Conservation (phyloP, 2,329 filamentous ascomycete species). For the Microsporum ferrugineum region DNA sequence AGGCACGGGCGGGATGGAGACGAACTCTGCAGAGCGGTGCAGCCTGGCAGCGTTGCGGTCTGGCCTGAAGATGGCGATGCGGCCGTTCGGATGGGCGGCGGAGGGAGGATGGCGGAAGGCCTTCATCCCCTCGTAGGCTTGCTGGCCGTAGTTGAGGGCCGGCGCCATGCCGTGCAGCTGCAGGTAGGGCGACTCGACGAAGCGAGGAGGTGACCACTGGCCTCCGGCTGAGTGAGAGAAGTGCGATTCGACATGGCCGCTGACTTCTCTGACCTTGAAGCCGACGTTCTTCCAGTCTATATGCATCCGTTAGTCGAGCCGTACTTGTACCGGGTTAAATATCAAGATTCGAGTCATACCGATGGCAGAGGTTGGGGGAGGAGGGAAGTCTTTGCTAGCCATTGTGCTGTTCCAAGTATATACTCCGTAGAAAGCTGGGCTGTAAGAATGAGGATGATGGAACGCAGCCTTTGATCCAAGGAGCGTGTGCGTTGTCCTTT, state of each 20-base stretch:
- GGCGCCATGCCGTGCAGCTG: constrained; percentile 91
- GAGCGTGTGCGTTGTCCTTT: neutral
- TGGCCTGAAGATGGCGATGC: constrained; percentile 79
- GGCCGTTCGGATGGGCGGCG: constrained; percentile 37
- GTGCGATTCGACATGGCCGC: constrained; percentile 83
- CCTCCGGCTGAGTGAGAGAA: constrained; percentile 54
- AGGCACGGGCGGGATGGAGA: constrained; percentile 73
- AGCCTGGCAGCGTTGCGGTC: constrained; percentile 73
- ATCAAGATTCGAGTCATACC: constrained; percentile 1
- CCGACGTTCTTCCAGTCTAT: constrained; percentile 84
- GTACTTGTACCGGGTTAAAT: neutral
- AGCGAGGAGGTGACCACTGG: constrained; percentile 67
- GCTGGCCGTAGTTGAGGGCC: constrained; percentile 90
- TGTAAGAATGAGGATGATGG: neutral
- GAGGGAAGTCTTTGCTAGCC: neutral
- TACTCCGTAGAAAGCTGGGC: neutral
- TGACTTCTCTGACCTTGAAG: constrained; percentile 88
- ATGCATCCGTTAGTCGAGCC: neutral
- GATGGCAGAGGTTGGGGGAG: constrained; percentile 3
- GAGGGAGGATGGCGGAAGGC: constrained; percentile 64
- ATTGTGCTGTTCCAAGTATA: neutral
- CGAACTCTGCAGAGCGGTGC: constrained; percentile 70
- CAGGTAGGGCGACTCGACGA: constrained; percentile 73
- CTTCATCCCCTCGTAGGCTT: constrained; percentile 97
- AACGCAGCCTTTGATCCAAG: neutral